These are phyloP conservation scores for Fusarium transvaalense DNA, from an alignment of 2,329 filamentous ascomycete species.

Conservation along the genomic window DNA sequence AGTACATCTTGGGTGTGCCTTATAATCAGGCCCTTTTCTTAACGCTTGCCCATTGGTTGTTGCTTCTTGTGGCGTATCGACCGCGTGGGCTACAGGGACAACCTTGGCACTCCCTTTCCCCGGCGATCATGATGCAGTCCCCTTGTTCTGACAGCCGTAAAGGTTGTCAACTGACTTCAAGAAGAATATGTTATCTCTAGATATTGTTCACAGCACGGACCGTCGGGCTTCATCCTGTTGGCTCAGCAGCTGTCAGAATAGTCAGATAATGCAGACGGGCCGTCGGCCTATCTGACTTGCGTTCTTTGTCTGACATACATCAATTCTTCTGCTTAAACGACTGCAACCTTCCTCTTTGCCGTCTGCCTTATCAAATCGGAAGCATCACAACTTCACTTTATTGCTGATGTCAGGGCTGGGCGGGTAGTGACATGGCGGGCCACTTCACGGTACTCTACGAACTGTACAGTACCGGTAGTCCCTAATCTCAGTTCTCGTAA, in stretches of 20 bases:
- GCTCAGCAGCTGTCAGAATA: not conserved
- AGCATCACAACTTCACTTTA: not conserved
- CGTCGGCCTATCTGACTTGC: constrained; percentile 1
- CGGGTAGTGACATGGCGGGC: not conserved
- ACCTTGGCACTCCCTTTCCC: constrained; percentile 8
- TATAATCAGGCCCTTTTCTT: constrained; percentile 16
- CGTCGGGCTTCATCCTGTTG: not conserved
- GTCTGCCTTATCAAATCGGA: not conserved
- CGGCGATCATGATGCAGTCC: constrained; percentile 20
- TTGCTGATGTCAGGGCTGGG: not conserved
- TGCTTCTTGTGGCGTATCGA: constrained; percentile 33
- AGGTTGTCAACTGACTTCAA: not conserved
- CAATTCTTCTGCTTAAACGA: not conserved
- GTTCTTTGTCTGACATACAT: constrained; percentile 19
- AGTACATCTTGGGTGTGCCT: not conserved
- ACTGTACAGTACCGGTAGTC: not conserved
- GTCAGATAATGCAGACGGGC: constrained; percentile 5
- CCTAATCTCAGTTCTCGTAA: constrained; percentile 27
- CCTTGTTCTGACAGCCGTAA: not conserved
- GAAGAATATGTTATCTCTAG: constrained; percentile 19
- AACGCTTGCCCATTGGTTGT: constrained; percentile 15
- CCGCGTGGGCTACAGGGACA: constrained; percentile 41
- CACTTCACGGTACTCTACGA: not conserved
- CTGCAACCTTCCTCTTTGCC: not conserved
- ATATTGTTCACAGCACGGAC: constrained; percentile 34